Conservation (phyloP, 257 asterid species). For the Petunia secreta region DNA sequence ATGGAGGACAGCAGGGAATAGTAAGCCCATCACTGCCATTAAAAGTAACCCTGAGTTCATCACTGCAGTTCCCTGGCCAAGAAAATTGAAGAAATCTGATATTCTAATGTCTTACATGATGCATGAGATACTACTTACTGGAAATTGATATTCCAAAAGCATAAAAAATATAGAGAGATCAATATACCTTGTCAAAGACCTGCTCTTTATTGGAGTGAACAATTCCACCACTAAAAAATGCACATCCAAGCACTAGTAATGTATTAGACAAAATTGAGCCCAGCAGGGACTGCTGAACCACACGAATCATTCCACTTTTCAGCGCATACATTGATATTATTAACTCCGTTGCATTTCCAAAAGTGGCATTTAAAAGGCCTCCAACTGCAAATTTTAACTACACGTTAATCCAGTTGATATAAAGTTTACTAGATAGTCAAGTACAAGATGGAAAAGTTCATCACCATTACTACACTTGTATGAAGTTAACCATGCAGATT, state of each 20-base stretch:
- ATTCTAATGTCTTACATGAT: no score
- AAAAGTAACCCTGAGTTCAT: constrained; percentile 82
- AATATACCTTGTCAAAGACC: constrained; percentile 50
- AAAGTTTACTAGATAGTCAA: background rate
- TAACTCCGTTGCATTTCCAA: constrained; percentile 89
- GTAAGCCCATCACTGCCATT: constrained; percentile 91
- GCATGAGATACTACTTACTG: background rate
- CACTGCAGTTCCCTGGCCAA: constrained; percentile 56
- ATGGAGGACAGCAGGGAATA: constrained; percentile 80
- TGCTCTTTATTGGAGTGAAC: constrained; percentile 63
- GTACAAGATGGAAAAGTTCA: background rate
- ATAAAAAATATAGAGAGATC: no score
- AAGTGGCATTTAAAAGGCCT: constrained; percentile 85
- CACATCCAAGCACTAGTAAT: constrained; percentile 86
- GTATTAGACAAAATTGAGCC: constrained; percentile 84
- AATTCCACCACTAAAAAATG: constrained; percentile 83
- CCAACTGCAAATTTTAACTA: constrained; percentile 60
- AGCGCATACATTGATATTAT: constrained; percentile 81
- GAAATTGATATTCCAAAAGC: background rate
- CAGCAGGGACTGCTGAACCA: constrained; percentile 77
- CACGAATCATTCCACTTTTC: constrained; percentile 68
- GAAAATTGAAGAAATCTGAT: background rate
- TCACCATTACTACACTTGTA: no score
- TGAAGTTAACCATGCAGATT: no score
- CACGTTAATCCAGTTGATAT: background rate